Base-by-base conservation (phyloP, 352 stramenopile genomes). In the Blastocystis sp. region DNA sequence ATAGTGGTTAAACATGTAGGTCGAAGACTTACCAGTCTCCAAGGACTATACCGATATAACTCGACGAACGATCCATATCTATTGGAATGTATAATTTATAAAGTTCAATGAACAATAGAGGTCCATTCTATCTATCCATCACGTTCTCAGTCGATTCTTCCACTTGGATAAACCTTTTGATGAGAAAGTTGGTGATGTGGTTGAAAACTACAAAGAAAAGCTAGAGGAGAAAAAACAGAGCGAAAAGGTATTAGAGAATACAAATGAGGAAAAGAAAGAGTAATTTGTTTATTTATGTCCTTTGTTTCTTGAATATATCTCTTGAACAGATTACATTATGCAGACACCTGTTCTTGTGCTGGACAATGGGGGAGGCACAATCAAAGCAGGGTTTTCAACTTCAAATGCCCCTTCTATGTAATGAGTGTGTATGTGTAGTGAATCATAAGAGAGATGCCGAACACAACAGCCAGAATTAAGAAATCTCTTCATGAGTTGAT, bases 401-500 rank as follows among this genome's bases (percentile, higher is more conserved):
- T 19, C 15, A 17, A 40, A 53, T 7, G 22, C 57, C 24, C 73
- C 73, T 27, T 30, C 51, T 11, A 68, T 62, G 73, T 84, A 33
- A 62, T 11, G 58, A 33, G 3, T 11, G 11, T 35, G 11, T n/a
- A 4, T 5, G 4, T 66, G 24, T 27, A 13, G 27, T 3, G 56
- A 27, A 64, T 42, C 22, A 24, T 15, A 37, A 84, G 73, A 33
- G 40, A 57, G 15, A 30, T 84, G 37, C 73, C 73, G 17, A 84
- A 84, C 35, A 66, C 48, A n/a, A 84, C 73, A 24, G 73, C 42
- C 27, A 62, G 73, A 33, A 84, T 84, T 42, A 40, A n/a, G 24
- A 84, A 84, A 84, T 84, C 73, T 3, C 73, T 84, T 6, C 73
- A 84, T 40, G 73, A 84, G 53, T 42, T 84, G 13, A 44, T 84